A percentile compares a stretch with the other conserved stretches of the same genome.
phyloP scores from a whole-genome alignment of 768 basidiomycete species.

The Lactarius tabidus region DNA sequence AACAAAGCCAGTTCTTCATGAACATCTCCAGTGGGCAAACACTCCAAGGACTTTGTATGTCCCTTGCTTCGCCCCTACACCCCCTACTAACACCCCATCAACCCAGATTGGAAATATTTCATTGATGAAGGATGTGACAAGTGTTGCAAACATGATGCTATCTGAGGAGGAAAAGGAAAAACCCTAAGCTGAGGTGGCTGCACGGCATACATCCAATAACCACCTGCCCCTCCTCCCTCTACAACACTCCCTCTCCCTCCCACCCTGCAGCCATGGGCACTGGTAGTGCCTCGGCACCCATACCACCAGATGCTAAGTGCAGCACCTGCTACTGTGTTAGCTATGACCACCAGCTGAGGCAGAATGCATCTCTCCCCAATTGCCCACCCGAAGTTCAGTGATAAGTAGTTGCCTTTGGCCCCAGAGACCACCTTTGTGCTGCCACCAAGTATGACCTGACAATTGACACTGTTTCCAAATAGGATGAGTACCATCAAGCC shows the following conservation, averaged over 20 bases:
- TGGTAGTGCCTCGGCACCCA: too few relatives aligned
- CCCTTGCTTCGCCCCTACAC: too few relatives aligned
- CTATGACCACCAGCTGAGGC: not conserved
- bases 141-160: slow-evolving; percentile 81
- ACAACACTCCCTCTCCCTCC: too few relatives aligned
- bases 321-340: slow-evolving; percentile 34
- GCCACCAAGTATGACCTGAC: slow-evolving; percentile 14
- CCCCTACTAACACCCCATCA: too few relatives aligned
- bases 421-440: slow-evolving; percentile 19
- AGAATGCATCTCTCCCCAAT: slow-evolving; percentile 4
- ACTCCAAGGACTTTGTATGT: too few relatives aligned
- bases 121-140: slow-evolving; percentile 90
- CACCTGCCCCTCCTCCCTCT: too few relatives aligned
- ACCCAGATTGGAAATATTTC: slow-evolving; percentile 98
- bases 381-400: slow-evolving; percentile 24
- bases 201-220: too few relatives aligned
- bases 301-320: slow-evolving; percentile 58
- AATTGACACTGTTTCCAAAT: slow-evolving; percentile 18
- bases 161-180: slow-evolving; percentile 92
- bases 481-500: slow-evolving; percentile 18
- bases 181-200: too few relatives aligned
- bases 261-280: too few relatives aligned
- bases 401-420: slow-evolving; percentile 24
- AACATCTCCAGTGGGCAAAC: too few relatives aligned
- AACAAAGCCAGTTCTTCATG: too few relatives aligned